phyloP scores from a whole-genome alignment of 1,284 basidiomycete species.

The Volvariella surrecta region DNA sequence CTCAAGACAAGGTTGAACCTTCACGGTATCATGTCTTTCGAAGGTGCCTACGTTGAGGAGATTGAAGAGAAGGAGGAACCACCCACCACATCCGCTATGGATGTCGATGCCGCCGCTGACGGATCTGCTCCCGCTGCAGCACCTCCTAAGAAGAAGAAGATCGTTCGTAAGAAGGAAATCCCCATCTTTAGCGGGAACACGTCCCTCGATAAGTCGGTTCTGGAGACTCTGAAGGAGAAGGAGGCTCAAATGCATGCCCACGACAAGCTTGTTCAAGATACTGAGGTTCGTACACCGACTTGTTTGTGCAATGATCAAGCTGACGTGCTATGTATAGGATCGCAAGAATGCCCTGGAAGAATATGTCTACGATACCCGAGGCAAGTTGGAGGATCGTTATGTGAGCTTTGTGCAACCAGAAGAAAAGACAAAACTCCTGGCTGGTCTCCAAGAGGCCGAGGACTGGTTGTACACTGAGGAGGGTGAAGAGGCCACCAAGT shows the following conservation, averaged over 20 bases:
- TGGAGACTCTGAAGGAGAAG: conserved; percentile 66
- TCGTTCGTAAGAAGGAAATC: conserved; percentile 77
- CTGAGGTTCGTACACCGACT: conserved; percentile 57
- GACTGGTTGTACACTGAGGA: conserved; percentile 96
- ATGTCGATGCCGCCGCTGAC: conserved; percentile 48
- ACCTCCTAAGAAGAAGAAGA: conserved; percentile 74
- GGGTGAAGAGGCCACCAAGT: conserved; percentile 91
- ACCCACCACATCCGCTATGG: conserved; percentile 34
- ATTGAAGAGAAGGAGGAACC: conserved; percentile 70
- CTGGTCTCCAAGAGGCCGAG: conserved; percentile 68
- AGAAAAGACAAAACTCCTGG: conserved; percentile 75
- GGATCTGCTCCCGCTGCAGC: conserved; percentile 33
- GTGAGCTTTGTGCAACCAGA: conserved; percentile 59
- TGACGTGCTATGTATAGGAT: conserved; percentile 42
- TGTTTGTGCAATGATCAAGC: conserved; percentile 3
- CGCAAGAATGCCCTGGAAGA: conserved; percentile 96
- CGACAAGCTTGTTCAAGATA: conserved; percentile 93
- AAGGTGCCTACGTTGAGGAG: conserved; percentile 78
- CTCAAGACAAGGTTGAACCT: conserved; percentile 83
- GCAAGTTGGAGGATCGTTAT: conserved; percentile 86
- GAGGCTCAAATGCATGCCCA: conserved; percentile 83
- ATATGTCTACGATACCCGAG: conserved; percentile 90
- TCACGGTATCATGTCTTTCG: conserved; percentile 82
- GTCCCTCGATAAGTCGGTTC: conserved; percentile 49
- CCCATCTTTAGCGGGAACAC: conserved; percentile 59